Evolutionary conservation across 805 yeast genomes (phyloP), one percentile per base, ranked within the genome.

Genomic region (Cyberlindnera galapagoensis): DNA sequence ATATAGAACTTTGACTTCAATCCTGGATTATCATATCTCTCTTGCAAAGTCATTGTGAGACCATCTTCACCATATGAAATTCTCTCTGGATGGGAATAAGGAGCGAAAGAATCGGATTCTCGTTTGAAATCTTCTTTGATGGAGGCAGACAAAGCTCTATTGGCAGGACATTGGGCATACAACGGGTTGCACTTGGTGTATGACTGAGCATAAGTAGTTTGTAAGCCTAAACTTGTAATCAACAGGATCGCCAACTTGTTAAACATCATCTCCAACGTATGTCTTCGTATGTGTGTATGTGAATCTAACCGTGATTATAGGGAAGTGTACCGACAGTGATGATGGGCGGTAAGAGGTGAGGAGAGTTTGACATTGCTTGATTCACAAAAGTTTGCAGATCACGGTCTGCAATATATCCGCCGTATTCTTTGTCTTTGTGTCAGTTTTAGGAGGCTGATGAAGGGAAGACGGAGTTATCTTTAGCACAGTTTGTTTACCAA

Each of bases 1-100:
- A 88, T 73, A 60, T 85, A 85, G 55, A 81, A 85, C 41, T 79
- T 70, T 5, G 95, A 84, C 44, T 67, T 69, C 34, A 86, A 59
- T 6, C 87, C 70, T 4, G 96, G 96, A 51, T 83, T 81, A 52
- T 85, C 92, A 38, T 65, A 77, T 44, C 79, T 64, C 43, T 77
- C 63, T 3, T 69, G 63, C 24, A 88, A 54, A 2, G 80, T 69
- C 45, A 88, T 56, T 24, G 59, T 50, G 9, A 78, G 57, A n/a
- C 97, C 97, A 18, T 71, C 69, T 7, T 60, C 63, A 7, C 62
- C 43, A 45, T 65, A 65, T 31, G 65, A 68, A 4, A 72, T 54
- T 37, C 70, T 51, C 18, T 62, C 54, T 15, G 74, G 70, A 8
- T 67, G 62, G 20, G 55, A 50, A 20, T 65, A 55, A 11, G 60